Base-by-base conservation (phyloP, 1,284 basidiomycete genomes). In the Paramarasmius palmivorus region DNA sequence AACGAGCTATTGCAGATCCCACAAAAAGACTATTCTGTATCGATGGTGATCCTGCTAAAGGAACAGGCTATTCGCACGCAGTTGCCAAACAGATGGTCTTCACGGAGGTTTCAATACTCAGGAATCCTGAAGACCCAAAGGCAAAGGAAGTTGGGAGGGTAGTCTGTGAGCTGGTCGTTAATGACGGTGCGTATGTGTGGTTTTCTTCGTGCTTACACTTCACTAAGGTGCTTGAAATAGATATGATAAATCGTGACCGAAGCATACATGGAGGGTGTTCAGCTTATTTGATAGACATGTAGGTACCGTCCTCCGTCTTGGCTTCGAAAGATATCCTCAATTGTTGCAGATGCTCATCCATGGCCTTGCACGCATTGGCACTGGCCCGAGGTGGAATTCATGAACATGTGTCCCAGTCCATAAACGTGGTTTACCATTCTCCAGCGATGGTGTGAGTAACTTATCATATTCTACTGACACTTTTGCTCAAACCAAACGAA, bases 231-330 rank as follows among this genome's bases (percentile, higher is more conserved):
- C 40, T 34, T 25, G 9, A 29, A 48, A 17, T 55, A 82, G 79
- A 79, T 50, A 82, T 83, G 81, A 64, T 77, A 50, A 78, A 75
- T 52, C 61, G 57, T 22, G 53, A 58, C 5, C 74, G 77, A 1
- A 64, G 61, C n/a, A 53, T 82, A 49, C 74, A 79, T 51, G 76
- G 79, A n/a, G 80, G 73, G 3, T 81, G 78, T 54, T 62, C 69
- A 5, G 69, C 73, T 0, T 69, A 74, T 52, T 56, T 82, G 37
- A 70, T 82, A 51, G 79, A 81, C 61, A 69, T 73, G 78, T 79
- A 38, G 38, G 76, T 63, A 26, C 41, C 44, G 22, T 36, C 45
- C 22, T 17, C 32, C 9, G 15, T 19, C 20, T 37, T 32, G 15
- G 23, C 14, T 20, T 32, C 26, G 14, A 9, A 39, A 12, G 15